phyloP scores from a whole-genome alignment of 192 early-diverging fungal genomes.

The Backusella parvicylindrica region DNA sequence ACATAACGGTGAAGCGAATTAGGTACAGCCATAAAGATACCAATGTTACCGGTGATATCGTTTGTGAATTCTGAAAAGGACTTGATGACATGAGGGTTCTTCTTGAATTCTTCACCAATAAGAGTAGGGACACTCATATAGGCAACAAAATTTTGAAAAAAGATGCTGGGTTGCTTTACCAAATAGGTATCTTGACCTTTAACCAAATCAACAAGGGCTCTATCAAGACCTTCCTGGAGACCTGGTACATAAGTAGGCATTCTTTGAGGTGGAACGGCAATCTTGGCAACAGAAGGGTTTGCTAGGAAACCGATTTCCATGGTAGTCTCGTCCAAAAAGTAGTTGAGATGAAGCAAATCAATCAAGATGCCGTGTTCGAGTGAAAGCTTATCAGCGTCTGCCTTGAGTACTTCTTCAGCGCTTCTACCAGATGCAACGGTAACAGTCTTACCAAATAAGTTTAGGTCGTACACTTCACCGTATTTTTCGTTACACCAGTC shows the following conservation, averaged over 20 bases:
- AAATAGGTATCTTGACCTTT: background rate
- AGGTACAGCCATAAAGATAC: conserved; percentile 15
- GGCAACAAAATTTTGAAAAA: conserved; percentile 23
- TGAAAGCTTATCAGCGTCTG: conserved; percentile 8
- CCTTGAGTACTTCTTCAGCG: conserved; percentile 25
- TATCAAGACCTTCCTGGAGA: conserved; percentile 8
- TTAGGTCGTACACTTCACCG: conserved; percentile 23
- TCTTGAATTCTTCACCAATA: conserved; percentile 17
- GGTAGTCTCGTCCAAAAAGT: conserved; percentile 4
- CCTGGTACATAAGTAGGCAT: conserved; percentile 3
- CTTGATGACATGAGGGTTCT: conserved; percentile 15
- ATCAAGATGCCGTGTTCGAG: conserved; percentile 17
- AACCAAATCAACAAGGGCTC: background rate
- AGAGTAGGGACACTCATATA: conserved; percentile 27
- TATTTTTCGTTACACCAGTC: conserved; percentile 23
- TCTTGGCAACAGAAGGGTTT: conserved; percentile 15
- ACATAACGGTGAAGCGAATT: conserved; percentile 6
- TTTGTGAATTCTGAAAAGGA: conserved; percentile 24
- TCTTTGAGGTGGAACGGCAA: background rate
- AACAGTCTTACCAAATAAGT: conserved; percentile 15
- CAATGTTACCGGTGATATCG: conserved; percentile 20
- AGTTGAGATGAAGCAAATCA: conserved; percentile 23
- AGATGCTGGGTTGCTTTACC: background rate
- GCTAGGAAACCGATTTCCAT: conserved; percentile 21
- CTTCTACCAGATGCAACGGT: conserved; percentile 8